Percentiles rank a stretch among this genome's conserved stretches.
phyloP scores from a whole-genome alignment of 768 basidiomycete species.

The Leccinum subgranulosum region DNA sequence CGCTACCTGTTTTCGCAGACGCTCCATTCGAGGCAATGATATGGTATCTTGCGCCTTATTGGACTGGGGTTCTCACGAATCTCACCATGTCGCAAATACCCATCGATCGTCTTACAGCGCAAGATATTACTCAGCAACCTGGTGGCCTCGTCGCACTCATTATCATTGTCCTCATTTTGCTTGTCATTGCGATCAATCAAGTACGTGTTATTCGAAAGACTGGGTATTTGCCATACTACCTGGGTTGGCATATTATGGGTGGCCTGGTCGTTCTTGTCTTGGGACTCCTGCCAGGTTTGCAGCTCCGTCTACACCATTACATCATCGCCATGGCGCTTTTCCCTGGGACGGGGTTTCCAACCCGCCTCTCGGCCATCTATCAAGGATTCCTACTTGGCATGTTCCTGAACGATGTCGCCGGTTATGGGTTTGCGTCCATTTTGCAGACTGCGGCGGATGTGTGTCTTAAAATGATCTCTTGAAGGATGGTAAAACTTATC shows the following conservation, averaged over 20 bases:
- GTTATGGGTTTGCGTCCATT: constrained; percentile 78
- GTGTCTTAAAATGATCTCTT: constrained; percentile 18
- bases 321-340: constrained; percentile 71
- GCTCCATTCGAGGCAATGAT: constrained; percentile 71
- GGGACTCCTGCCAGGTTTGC: constrained; percentile 63
- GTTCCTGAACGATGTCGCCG: constrained; percentile 76
- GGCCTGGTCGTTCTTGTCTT: constrained; percentile 66
- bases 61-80: constrained; percentile 76
- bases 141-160: constrained; percentile 69
- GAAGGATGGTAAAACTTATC: constrained; percentile 1
- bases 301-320: constrained; percentile 80
- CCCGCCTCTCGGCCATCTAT: constrained; percentile 72
- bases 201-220: constrained; percentile 80
- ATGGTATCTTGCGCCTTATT: constrained; percentile 74
- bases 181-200: constrained; percentile 67
- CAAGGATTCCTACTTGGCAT: constrained; percentile 82
- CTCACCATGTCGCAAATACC: constrained; percentile 70
- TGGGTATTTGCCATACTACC: constrained; percentile 76
- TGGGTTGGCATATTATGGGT: constrained; percentile 68
- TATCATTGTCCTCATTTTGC: constrained; percentile 61
- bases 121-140: constrained; percentile 60
- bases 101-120: constrained; percentile 68
- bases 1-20: constrained; percentile 63
- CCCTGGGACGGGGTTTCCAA: constrained; percentile 79
- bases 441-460: constrained; percentile 73